Evolutionary conservation across 768 basidiomycete species (phyloP).

Genomic region (Boletus huronensis): DNA sequence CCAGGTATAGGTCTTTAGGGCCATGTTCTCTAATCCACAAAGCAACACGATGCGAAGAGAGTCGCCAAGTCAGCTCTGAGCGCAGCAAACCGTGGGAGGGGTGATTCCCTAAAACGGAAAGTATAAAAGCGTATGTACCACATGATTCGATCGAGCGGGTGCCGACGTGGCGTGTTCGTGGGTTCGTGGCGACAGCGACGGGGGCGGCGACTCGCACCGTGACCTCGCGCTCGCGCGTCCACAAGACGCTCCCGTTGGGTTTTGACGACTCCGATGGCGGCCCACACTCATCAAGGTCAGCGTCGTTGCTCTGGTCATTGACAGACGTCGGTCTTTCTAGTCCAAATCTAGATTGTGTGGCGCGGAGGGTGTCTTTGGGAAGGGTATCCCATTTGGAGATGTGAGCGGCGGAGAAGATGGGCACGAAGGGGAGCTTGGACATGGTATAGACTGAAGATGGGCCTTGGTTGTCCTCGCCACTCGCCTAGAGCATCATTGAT

Average conservation of each 20-base stretch:
- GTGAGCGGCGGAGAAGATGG: constrained; percentile 35
- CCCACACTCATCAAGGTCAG: background rate
- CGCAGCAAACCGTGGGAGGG: background rate
- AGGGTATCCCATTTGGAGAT: constrained; percentile 24
- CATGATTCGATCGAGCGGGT: background rate
- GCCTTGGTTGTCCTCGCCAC: background rate
- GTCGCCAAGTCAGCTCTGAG: background rate
- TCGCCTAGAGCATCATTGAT: background rate
- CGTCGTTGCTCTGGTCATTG: background rate
- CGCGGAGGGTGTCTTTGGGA: background rate
- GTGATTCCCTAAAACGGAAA: background rate
- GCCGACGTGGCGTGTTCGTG: background rate
- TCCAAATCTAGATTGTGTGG: background rate
- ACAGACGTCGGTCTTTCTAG: background rate
- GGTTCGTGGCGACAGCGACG: background rate
- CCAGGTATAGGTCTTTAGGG: constrained; percentile 52
- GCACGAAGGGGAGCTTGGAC: constrained; percentile 17
- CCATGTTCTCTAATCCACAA: constrained; percentile 33
- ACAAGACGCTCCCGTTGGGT: background rate
- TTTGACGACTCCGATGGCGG: background rate
- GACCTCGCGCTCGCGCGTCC: background rate
- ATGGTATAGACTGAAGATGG: background rate
- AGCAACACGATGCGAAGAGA: background rate
- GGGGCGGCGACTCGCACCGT: background rate
- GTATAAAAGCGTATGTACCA: background rate